Conservation (phyloP, 225 moss, liverwort and hornwort genomes). For the Climacium dendroides region DNA sequence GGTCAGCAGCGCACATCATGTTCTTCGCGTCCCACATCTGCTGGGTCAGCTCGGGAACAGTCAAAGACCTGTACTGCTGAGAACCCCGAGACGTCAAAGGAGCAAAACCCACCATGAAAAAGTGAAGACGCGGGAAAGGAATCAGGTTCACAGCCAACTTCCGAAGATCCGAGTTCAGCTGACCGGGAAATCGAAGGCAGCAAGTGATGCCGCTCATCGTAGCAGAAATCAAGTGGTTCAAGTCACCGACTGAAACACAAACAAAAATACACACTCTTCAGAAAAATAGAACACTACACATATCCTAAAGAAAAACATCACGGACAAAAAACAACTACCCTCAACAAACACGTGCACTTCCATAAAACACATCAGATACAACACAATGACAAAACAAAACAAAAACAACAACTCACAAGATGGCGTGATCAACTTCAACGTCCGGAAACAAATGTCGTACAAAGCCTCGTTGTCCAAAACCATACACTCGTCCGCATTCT, state of each 20-base stretch:
- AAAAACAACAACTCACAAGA: slow-evolving; percentile 13
- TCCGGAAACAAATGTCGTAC: slow-evolving; percentile 34
- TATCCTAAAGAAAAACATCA: too few relatives aligned
- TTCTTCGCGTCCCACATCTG: slow-evolving; percentile 60
- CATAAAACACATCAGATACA: too few relatives aligned
- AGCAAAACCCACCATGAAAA: slow-evolving; percentile 43
- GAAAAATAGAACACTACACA: rapidly evolving
- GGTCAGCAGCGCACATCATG: slow-evolving; percentile 54
- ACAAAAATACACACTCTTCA: too few relatives aligned
- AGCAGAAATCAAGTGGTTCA: slow-evolving; percentile 31
- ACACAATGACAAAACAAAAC: too few relatives aligned
- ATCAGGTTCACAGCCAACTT: slow-evolving; percentile 43
- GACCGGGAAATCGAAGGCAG: slow-evolving; percentile 30
- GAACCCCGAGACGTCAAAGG: slow-evolving; percentile 36
- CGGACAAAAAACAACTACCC: too few relatives aligned
- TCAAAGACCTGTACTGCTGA: slow-evolving; percentile 33
- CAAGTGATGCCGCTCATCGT: slow-evolving; percentile 43
- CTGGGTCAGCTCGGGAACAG: slow-evolving; percentile 38
- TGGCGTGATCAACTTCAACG: slow-evolving; percentile 21
- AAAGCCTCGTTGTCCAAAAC: slow-evolving; percentile 32
- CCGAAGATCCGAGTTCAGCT: slow-evolving; percentile 44
- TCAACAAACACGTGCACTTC: too few relatives aligned
- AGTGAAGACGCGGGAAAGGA: slow-evolving; percentile 32
- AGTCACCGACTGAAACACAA: slow-evolving; percentile 12
- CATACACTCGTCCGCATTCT: slow-evolving; percentile 39